These are phyloP conservation scores for Penicillium freii DNA, from an alignment of 2,329 filamentous ascomycete species.

Conservation along the genomic window DNA sequence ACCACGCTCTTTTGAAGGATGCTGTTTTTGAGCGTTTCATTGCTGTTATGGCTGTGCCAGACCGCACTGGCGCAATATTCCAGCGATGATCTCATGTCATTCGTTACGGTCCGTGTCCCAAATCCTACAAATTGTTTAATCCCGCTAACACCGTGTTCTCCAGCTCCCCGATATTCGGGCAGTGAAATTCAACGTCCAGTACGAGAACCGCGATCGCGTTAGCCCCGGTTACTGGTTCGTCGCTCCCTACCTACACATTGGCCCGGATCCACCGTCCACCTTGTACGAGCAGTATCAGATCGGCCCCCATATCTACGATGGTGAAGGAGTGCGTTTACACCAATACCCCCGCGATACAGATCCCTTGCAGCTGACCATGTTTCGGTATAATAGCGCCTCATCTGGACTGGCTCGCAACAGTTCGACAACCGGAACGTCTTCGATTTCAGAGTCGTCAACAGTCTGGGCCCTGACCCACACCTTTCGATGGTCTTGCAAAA, in stretches of 20 bases:
- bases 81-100: slow-evolving; percentile 11
- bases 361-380: background rate
- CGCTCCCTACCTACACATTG: slow-evolving; percentile 43
- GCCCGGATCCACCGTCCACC: slow-evolving; percentile 25
- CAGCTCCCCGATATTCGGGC: slow-evolving; percentile 29
- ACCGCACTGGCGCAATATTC: slow-evolving; percentile 7
- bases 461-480: slow-evolving; percentile 44
- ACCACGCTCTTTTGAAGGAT: slow-evolving; percentile 7
- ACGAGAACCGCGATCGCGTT: slow-evolving; percentile 26
- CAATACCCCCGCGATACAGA: background rate
- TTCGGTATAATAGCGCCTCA: slow-evolving; percentile 34
- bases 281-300: slow-evolving; percentile 43
- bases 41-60: slow-evolving; percentile 11
- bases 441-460: slow-evolving; percentile 44
- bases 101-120: slow-evolving; percentile 7
- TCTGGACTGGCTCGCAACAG: slow-evolving; percentile 48
- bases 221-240: slow-evolving; percentile 51
- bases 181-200: slow-evolving; percentile 29
- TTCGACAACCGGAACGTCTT: slow-evolving; percentile 49
- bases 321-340: slow-evolving; percentile 39
- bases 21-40: slow-evolving; percentile 2
- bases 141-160: background rate
- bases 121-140: background rate
- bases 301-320: slow-evolving; percentile 53
- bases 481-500: slow-evolving; percentile 45